Percentiles rank a stretch among this genome's conserved stretches.
Evolutionary conservation across 2,329 filamentous ascomycete species (phyloP).

Genomic region (Beauveria sp.): DNA sequence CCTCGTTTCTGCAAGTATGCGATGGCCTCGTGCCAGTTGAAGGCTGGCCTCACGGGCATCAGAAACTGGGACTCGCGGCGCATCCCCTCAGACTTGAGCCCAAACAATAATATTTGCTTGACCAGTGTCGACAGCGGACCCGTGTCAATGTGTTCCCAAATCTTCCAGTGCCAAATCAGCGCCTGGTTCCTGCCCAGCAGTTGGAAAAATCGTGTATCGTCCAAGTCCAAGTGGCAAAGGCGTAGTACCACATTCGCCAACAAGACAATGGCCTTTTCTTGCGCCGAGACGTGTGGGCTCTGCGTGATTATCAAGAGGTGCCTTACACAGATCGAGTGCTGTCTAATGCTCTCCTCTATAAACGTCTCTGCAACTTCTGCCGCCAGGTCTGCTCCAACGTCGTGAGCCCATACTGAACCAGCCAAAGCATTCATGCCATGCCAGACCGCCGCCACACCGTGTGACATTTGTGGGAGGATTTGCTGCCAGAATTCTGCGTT

Average conservation of each 20-base stretch:
- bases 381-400: neutral
- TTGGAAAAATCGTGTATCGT: neutral
- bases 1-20: neutral
- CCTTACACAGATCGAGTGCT: neutral
- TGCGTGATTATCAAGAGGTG: neutral
- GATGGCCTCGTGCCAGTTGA: neutral
- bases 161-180: neutral
- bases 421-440: neutral
- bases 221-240: neutral
- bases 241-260: neutral
- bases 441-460: neutral
- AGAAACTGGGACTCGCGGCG: neutral
- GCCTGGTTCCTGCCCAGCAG: neutral
- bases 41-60: neutral
- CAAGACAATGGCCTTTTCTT: neutral
- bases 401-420: neutral
- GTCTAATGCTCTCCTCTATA: neutral
- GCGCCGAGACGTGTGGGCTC: neutral
- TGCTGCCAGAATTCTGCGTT: neutral
- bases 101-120: neutral
- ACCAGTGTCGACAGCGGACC: neutral
- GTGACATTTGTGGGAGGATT: neutral
- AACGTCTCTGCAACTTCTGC: neutral
- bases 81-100: neutral
- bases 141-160: neutral